Evolutionary conservation across 306 rosid genomes (phyloP), one percentile per base, ranked within the genome.

Genomic region (Corylus americana): DNA sequence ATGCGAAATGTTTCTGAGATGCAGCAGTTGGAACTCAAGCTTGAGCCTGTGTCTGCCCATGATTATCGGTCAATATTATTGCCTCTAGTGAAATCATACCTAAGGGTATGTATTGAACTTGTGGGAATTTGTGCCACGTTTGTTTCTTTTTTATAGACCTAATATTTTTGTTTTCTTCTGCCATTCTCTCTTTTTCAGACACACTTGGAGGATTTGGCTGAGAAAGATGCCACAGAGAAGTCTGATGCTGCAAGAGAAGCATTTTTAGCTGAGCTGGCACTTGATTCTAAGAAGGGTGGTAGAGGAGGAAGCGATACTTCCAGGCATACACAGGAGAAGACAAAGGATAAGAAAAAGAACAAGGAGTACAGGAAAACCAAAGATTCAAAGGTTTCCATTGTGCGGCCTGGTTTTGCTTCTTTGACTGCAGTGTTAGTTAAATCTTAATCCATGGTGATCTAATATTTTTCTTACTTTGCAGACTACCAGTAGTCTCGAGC

Each of bases 241-340:
- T 96, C 99, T 29, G 99, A 96, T 84, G 99, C 97, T 58, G 93
- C 92, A 20, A 85, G 99, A 73, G 98, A 96, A 84, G 98, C 98
- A 49, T 86, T 96, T 83, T 87, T 96, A 87, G 99, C 98, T 1
- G 99, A 96, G 86, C 96, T 96, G 85, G 99, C 89, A 62, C 96
- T 87, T 62, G 97, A 96, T 87, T 86, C 98, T 75, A 89, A 88
- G 85, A 93, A 91, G 89, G 83, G 73, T 83, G 75, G 80, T 75
- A 91, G 76, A 83, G 93, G 96, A 87, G 97, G 91, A 70, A 93
- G 70, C 76, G 97, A 90, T 85, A 87, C 64, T 84, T 62, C 84
- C 7, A 90, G 85, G 80, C 92, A 88, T 75, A 55, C 81, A 55
- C 90, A 84, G 66, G 98, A 96, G 82, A 96, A 93, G 77, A 71